Conservation (phyloP, 2,329 filamentous ascomycete species). For the Lasiodiplodia citricola region DNA sequence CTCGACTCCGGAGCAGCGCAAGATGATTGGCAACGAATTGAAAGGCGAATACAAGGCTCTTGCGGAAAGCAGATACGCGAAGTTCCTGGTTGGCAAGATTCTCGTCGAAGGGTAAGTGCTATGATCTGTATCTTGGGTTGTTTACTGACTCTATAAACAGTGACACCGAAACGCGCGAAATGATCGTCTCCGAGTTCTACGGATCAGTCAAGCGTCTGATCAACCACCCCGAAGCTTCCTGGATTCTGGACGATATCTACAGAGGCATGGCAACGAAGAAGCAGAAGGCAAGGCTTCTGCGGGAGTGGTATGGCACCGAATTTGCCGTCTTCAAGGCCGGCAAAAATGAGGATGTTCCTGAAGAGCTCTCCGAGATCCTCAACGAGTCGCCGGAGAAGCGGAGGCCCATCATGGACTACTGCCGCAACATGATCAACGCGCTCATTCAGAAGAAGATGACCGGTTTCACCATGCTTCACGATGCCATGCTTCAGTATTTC, state of each 20-base stretch:
- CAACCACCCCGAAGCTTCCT: conserved; percentile 93
- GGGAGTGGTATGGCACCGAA: conserved; percentile 96
- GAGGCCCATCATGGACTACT: conserved; percentile 81
- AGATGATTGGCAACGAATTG: conserved; percentile 84
- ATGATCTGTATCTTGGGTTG: neutral
- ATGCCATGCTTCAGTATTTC: conserved; percentile 98
- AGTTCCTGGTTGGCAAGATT: conserved; percentile 95
- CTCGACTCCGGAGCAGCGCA: conserved; percentile 80
- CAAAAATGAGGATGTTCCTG: conserved; percentile 60
- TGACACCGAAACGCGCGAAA: conserved; percentile 81
- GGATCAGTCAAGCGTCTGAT: conserved; percentile 91
- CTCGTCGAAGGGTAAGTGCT: conserved; percentile 72
- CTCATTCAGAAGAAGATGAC: conserved; percentile 96
- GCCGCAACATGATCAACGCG: conserved; percentile 86
- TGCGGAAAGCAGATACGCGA: conserved; percentile 94
- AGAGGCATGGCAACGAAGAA: conserved; percentile 82
- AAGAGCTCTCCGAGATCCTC: conserved; percentile 77
- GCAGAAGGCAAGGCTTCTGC: conserved; percentile 82
- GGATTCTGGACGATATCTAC: conserved; percentile 98
- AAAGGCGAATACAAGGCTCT: conserved; percentile 82
- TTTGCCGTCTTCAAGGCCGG: conserved; percentile 76
- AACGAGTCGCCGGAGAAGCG: conserved; percentile 82
- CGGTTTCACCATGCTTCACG: conserved; percentile 96
- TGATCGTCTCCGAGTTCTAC: conserved; percentile 94
- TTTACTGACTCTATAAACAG: conserved; percentile 42